Evolutionary conservation across 768 basidiomycete genomes (phyloP).

Genomic region (Xanthoconium stramineum): DNA sequence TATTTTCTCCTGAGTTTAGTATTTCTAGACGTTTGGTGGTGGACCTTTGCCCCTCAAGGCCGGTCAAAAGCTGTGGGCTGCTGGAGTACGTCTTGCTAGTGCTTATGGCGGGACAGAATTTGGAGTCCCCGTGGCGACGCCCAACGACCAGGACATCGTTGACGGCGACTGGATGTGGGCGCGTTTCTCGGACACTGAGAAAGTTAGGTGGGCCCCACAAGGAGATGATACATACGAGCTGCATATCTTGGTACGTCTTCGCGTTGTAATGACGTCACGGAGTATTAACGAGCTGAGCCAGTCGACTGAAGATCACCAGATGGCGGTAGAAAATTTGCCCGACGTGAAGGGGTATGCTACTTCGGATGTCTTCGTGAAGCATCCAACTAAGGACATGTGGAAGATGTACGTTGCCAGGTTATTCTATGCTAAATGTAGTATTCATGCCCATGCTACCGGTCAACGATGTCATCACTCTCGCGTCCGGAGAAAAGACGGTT

Average conservation of each 20-base stretch:
- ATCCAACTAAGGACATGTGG: constrained; percentile 42
- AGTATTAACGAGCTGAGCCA: not conserved
- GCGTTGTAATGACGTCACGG: not conserved
- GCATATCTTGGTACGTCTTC: constrained; percentile 33
- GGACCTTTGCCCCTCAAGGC: constrained; percentile 35
- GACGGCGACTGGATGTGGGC: constrained; percentile 38
- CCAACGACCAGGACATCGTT: constrained; percentile 10
- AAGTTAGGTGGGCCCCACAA: constrained; percentile 30
- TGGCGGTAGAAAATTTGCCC: constrained; percentile 33
- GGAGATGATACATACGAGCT: constrained; percentile 36
- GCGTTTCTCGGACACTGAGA: constrained; percentile 14
- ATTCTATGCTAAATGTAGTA: accelerated
- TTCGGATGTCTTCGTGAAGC: constrained; percentile 41
- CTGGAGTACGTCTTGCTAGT: constrained; percentile 32
- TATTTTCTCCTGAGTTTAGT: not conserved
- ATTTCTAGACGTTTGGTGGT: constrained; percentile 36
- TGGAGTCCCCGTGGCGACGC: constrained; percentile 6
- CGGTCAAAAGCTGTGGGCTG: constrained; percentile 32
- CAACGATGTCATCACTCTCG: constrained; percentile 34
- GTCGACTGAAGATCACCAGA: not conserved
- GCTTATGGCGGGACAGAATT: constrained; percentile 38
- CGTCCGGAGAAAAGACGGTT: constrained; percentile 21
- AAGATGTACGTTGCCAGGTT: constrained; percentile 23
- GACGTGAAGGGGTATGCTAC: constrained; percentile 42
- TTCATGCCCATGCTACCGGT: constrained; percentile 11